A percentile compares a stretch with the other conserved stretches of the same genome.
Conservation (phyloP, 805 yeast species). For the Pichia insulana region DNA sequence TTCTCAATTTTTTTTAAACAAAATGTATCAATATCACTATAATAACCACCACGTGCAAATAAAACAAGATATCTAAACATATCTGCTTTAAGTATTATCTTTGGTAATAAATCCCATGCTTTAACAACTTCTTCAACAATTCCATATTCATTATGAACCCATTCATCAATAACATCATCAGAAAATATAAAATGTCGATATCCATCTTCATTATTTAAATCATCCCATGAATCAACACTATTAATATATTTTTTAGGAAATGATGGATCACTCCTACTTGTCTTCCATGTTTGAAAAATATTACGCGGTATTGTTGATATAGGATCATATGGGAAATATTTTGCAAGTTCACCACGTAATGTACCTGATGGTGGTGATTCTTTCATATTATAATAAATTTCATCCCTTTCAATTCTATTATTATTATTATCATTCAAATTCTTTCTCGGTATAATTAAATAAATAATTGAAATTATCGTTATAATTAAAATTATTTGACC, state of each 20-base stretch:
- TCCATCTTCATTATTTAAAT: conserved; percentile 39
- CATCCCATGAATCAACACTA: conserved; percentile 56
- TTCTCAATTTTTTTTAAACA: conserved; percentile 59
- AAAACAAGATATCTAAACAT: conserved; percentile 84
- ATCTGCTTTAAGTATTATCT: conserved; percentile 79
- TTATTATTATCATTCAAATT: no score
- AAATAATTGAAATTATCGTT: no score
- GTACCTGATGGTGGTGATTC: conserved; percentile 15
- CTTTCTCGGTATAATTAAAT: no score
- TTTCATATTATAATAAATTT: conserved; percentile 8
- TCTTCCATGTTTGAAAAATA: conserved; percentile 96
- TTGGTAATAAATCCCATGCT: conserved; percentile 75
- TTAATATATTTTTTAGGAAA: conserved; percentile 47
- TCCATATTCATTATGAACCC: conserved; percentile 48
- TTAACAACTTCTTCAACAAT: conserved; percentile 67
- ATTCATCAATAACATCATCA: conserved; percentile 50
- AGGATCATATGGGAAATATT: conserved; percentile 68
- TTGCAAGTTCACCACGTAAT: conserved; percentile 52
- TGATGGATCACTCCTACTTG: conserved; percentile 42
- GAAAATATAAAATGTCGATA: conserved; percentile 66
- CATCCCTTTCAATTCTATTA: background rate
- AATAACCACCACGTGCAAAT: conserved; percentile 87
- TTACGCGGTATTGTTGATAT: conserved; percentile 58
- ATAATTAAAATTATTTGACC: no score
- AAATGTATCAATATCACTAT: conserved; percentile 83